Evolutionary conservation across 768 basidiomycete species (phyloP), one percentile per base, ranked within the genome.

Genomic region (Tephrocybe sp.): DNA sequence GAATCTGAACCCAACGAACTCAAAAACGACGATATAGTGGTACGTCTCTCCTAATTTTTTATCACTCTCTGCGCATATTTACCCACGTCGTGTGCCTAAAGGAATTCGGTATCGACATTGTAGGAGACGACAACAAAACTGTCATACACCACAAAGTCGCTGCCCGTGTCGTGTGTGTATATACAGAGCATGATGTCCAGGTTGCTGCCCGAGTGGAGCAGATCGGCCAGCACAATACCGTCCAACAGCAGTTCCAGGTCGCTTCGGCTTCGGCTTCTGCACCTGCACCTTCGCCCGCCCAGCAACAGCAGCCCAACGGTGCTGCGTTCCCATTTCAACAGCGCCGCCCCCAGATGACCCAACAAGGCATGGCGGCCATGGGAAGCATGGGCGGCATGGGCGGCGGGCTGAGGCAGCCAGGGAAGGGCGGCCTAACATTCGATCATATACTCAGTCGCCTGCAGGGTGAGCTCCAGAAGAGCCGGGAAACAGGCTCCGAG

Each of bases 81-180:
- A 47, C 53, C n/a, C n/a, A n/a, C n/a, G n/a, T 44, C 25, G 42
- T 31, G 24, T 49, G 30, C 18, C 36, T 37, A 96, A n/a, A n/a
- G 94, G 95, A 98, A 86, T 98, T 97, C 66, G 97, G 97, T 49
- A 99, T 98, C 61, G 97, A 98, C 72, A 99, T 99, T 54, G 91
- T 97, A 46, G 90, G 92, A 54, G 97, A 99, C 62, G 97, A 99
- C 75, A 97, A 95, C 77, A 91, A 91, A 69, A 95, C 92, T 1
- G 94, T 98, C 49, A 86, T 98, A 41, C 97, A 99, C 70, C 95
- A 98, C 73, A 98, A 99, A 68, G 97, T 98, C 45, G 93, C 97
- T 9, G 94, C 96, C 4, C 89, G 92, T 24, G 93, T 94, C 28
- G 80, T 91, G 45, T 94, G 95, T 59, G 82, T 98, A 4, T 86